Evolutionary conservation across 83 land plant genomes (phyloP).

Genomic region (Diphasiastrum complanatum): DNA sequence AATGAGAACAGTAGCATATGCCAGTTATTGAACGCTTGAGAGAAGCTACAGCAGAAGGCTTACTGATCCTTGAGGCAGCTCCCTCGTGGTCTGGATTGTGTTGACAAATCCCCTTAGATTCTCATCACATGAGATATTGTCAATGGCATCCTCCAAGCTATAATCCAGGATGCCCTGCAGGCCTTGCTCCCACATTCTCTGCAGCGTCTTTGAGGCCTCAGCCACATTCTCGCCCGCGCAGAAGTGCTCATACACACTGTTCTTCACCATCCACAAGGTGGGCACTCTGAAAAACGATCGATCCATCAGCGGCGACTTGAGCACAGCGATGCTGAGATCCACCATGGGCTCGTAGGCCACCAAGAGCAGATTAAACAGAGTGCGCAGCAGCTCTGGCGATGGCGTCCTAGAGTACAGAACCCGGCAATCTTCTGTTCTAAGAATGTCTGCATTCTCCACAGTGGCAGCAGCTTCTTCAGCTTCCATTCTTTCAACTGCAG

Average conservation of each 20-base stretch:
- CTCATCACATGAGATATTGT: constrained; percentile 2
- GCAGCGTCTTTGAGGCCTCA: constrained; percentile 3
- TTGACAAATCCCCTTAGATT: background rate
- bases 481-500: no score
- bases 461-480: no score
- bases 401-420: background rate
- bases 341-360: constrained; percentile 1
- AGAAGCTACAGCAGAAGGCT: no score
- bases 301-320: constrained; percentile 3
- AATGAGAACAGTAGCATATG: no score
- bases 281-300: background rate
- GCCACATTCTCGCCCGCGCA: constrained; percentile 13
- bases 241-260: constrained; percentile 1
- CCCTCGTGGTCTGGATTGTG: background rate
- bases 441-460: no score
- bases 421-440: no score
- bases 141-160: constrained; percentile 6
- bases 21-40: no score
- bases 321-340: constrained; percentile 2
- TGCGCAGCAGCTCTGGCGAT: background rate
- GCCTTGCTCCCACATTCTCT: background rate
- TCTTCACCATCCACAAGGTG: background rate
- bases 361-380: background rate
- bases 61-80: constrained; percentile 4
- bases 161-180: constrained; percentile 1